Evolutionary conservation across 2,329 filamentous ascomycete genomes (phyloP).

Genomic region (Claviceps lovelessii): DNA sequence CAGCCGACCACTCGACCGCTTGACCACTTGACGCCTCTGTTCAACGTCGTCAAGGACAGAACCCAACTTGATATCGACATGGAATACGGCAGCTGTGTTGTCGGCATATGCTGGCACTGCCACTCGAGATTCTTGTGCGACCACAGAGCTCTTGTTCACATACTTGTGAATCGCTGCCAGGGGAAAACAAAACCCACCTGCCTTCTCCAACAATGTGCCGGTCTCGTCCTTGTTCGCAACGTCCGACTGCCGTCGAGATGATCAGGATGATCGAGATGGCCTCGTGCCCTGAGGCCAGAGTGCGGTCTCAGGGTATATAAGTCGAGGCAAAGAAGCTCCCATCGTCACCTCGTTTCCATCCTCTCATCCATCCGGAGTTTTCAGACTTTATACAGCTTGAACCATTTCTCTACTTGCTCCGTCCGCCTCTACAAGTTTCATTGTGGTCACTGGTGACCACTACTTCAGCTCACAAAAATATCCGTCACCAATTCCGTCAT

Average conservation of each 20-base stretch:
- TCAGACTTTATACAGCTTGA: neutral
- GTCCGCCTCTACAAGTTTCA: neutral
- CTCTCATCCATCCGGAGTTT: too few relatives aligned
- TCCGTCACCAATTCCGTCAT: constrained; percentile 1
- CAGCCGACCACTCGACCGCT: too few relatives aligned
- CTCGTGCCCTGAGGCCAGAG: neutral
- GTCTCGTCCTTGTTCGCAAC: neutral
- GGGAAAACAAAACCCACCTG: neutral
- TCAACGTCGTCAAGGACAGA: too few relatives aligned
- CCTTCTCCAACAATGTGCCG: neutral
- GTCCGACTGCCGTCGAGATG: neutral
- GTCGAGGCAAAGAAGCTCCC: neutral
- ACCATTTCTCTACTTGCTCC: neutral
- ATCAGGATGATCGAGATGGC: neutral
- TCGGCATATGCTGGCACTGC: neutral
- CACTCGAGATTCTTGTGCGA: neutral
- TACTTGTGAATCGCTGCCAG: neutral
- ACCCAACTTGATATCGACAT: too few relatives aligned
- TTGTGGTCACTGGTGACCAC: neutral
- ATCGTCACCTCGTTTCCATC: neutral
- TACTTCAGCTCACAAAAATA: neutral
- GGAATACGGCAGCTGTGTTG: too few relatives aligned
- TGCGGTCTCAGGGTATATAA: neutral
- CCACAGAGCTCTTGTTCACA: neutral
- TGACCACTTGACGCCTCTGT: too few relatives aligned